Conservation (phyloP, 116 monocot species). For the Papilionanthe hybrid region DNA sequence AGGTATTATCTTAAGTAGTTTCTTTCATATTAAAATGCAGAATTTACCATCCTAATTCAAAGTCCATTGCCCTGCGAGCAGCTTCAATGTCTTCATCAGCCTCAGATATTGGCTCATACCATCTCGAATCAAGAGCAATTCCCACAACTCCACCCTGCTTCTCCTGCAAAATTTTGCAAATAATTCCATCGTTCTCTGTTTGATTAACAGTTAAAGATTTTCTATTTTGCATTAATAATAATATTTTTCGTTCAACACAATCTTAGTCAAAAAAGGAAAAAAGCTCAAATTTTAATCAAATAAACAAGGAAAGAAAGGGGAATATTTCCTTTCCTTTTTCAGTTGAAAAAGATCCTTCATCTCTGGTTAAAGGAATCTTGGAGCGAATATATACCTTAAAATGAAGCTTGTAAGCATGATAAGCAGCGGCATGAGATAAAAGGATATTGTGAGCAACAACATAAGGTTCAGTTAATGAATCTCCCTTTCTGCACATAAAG, state of each 20-base stretch:
- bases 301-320: no score
- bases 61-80: slow-evolving; percentile 62
- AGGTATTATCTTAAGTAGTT: not conserved
- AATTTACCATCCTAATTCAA: slow-evolving; percentile 69
- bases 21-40: not conserved
- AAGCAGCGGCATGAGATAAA: slow-evolving; percentile 58
- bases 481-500: slow-evolving; percentile 44
- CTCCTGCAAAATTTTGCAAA: slow-evolving; percentile 20
- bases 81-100: slow-evolving; percentile 52
- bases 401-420: slow-evolving; percentile 40
- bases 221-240: no score
- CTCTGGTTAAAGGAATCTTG: not conserved
- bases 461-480: slow-evolving; percentile 66
- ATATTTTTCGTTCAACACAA: no score
- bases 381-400: slow-evolving; percentile 39
- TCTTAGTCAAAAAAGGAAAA: no score
- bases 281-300: no score
- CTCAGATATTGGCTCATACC: slow-evolving; percentile 61
- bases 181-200: not conserved
- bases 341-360: not conserved
- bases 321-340: no score
- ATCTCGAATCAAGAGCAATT: slow-evolving; percentile 59
- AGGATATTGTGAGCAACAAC: slow-evolving; percentile 60
- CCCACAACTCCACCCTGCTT: slow-evolving; percentile 50
- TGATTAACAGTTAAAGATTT: no score